These are phyloP conservation scores for Blastomyces percursus DNA, from an alignment of 2,329 filamentous ascomycete genomes.

Conservation along the genomic window DNA sequence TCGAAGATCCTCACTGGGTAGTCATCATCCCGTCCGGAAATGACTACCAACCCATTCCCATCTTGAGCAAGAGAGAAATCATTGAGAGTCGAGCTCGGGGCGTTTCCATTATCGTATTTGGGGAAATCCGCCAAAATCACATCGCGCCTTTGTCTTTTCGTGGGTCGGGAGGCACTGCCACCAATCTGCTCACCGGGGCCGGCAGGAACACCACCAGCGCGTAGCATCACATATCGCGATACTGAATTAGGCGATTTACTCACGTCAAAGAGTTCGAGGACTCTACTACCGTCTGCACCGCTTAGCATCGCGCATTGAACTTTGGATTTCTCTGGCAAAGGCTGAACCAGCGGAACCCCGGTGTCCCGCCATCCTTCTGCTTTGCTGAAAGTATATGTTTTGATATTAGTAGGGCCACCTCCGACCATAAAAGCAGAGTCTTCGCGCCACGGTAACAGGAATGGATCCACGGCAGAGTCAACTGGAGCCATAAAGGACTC, in stretches of 20 bases:
- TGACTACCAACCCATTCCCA: constrained; percentile 54
- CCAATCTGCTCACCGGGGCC: constrained; percentile 40
- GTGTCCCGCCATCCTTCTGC: constrained; percentile 56
- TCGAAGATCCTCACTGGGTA: constrained; percentile 69
- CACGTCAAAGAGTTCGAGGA: constrained; percentile 69
- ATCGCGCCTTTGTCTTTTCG: constrained; percentile 38
- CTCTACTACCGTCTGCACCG: constrained; percentile 65
- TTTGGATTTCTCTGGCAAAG: constrained; percentile 48
- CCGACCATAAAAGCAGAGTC: constrained; percentile 64
- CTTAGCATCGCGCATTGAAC: constrained; percentile 56
- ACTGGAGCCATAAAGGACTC: constrained; percentile 46
- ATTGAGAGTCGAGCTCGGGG: constrained; percentile 53
- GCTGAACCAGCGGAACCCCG: constrained; percentile 50
- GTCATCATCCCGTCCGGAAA: constrained; percentile 61
- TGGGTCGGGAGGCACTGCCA: constrained; percentile 18
- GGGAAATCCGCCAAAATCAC: constrained; percentile 60
- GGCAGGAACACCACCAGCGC: constrained; percentile 45
- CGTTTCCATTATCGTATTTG: constrained; percentile 62
- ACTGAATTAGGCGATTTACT: constrained; percentile 63
- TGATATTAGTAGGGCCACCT: constrained; percentile 53
- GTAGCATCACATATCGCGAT: constrained; percentile 55
- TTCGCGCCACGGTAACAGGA: constrained; percentile 63
- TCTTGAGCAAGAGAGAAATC: constrained; percentile 63
- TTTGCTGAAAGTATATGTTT: constrained; percentile 62
- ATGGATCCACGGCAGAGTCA: constrained; percentile 55